A percentile compares a stretch with the other conserved stretches of the same genome.
phyloP scores from a whole-genome alignment of 805 yeast genomes.

The Candida nonsorbophila region DNA sequence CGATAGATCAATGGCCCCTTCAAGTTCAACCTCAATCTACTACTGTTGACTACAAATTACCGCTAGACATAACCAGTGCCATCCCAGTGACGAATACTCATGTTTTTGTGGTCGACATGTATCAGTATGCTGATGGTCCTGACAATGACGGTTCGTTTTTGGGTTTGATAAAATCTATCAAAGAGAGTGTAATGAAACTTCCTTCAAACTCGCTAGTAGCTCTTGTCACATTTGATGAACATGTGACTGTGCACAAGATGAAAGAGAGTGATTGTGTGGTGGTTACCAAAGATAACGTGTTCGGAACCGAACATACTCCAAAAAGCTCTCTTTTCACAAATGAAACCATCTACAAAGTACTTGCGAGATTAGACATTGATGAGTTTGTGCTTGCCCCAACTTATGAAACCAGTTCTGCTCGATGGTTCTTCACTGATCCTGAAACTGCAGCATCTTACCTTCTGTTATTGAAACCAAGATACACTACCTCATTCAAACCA shows the following conservation, averaged over 20 bases:
- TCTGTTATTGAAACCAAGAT: slow-evolving; percentile 12
- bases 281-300: no score
- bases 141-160: slow-evolving; percentile 10
- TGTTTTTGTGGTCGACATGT: slow-evolving; percentile 23
- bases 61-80: slow-evolving; percentile 16
- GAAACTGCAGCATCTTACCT: no score
- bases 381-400: no score
- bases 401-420: no score
- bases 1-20: slow-evolving; percentile 18
- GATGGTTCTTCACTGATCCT: no score
- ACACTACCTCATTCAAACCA: slow-evolving; percentile 23
- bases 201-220: slow-evolving; percentile 15
- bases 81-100: slow-evolving; percentile 7
- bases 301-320: no score
- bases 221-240: slow-evolving; percentile 23
- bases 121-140: slow-evolving; percentile 21
- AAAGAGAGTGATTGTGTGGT: not conserved
- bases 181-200: slow-evolving; percentile 9
- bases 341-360: no score
- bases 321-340: not conserved
- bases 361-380: no score
- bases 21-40: slow-evolving; percentile 19
- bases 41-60: slow-evolving; percentile 27
- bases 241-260: slow-evolving; percentile 17
- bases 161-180: slow-evolving; percentile 9